A percentile compares a stretch with the other conserved stretches of the same genome.
Conservation (phyloP, 768 basidiomycete genomes). For the Galerina sulciceps region DNA sequence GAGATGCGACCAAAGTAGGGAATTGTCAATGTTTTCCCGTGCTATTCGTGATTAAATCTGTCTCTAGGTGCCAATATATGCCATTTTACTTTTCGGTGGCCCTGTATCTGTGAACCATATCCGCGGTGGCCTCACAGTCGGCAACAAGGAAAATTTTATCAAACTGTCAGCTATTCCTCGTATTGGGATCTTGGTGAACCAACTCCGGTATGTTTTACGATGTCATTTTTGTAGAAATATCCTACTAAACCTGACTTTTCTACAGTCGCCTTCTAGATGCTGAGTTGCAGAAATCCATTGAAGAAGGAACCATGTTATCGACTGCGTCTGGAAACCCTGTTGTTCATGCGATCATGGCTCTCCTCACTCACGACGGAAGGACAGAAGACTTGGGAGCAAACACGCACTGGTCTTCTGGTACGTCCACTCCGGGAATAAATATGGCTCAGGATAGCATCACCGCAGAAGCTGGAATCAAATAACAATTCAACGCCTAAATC, state of each 20-base stretch:
- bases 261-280: constrained; percentile 69
- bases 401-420: neutral
- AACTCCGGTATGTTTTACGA: constrained; percentile 61
- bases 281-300: constrained; percentile 67
- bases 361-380: constrained; percentile 35
- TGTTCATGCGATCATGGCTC: constrained; percentile 40
- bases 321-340: constrained; percentile 58
- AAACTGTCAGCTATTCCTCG: constrained; percentile 85
- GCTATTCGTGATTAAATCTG: neutral
- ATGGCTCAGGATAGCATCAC: no score
- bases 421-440: neutral
- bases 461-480: no score
- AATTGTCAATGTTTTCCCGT: neutral
- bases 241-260: neutral
- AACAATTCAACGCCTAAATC: no score
- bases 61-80: constrained; percentile 82
- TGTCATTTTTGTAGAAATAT: neutral
- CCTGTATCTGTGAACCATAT: constrained; percentile 79
- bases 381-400: constrained; percentile 24
- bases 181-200: constrained; percentile 88
- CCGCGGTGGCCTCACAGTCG: constrained; percentile 73
- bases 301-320: constrained; percentile 56
- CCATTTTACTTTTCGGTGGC: constrained; percentile 83
- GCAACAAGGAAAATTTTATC: constrained; percentile 54
- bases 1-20: constrained; percentile 85